These are phyloP conservation scores for Tricholoma matsutake DNA, from an alignment of 768 basidiomycete species.

Conservation along the genomic window DNA sequence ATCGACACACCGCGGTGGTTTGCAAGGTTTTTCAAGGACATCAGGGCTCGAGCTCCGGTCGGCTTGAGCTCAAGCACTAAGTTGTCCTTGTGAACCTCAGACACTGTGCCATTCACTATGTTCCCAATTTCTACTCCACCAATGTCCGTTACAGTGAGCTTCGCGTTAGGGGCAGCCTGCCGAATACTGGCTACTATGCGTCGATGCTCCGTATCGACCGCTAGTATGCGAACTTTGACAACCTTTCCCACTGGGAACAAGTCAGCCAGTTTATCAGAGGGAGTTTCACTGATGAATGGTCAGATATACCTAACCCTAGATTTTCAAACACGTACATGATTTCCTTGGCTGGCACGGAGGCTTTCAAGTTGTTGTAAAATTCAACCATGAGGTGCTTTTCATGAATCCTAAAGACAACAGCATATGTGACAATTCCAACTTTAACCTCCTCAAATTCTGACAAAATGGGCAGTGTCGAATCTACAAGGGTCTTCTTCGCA, in stretches of 20 bases:
- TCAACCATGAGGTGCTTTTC: constrained; percentile 83
- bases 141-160: constrained; percentile 55
- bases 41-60: constrained; percentile 66
- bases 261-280: constrained; percentile 50
- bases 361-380: constrained; percentile 87
- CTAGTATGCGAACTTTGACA: constrained; percentile 77
- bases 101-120: constrained; percentile 64
- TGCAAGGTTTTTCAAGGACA: constrained; percentile 87
- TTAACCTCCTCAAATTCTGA: constrained; percentile 62
- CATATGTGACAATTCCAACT: constrained; percentile 72
- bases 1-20: constrained; percentile 68
- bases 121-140: constrained; percentile 76
- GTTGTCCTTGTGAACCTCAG: constrained; percentile 85
- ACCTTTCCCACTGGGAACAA: constrained; percentile 79
- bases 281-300: constrained; percentile 55
- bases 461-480: constrained; percentile 73
- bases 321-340: constrained; percentile 55
- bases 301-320: constrained; percentile 5
- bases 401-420: constrained; percentile 78
- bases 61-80: constrained; percentile 70
- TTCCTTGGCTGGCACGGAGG: constrained; percentile 76
- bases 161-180: constrained; percentile 59
- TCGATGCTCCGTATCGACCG: constrained; percentile 51
- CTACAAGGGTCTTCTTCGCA: constrained; percentile 86
- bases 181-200: constrained; percentile 85